Evolutionary conservation across 1,284 basidiomycete genomes (phyloP).

Genomic region (Coniferiporia weirii): DNA sequence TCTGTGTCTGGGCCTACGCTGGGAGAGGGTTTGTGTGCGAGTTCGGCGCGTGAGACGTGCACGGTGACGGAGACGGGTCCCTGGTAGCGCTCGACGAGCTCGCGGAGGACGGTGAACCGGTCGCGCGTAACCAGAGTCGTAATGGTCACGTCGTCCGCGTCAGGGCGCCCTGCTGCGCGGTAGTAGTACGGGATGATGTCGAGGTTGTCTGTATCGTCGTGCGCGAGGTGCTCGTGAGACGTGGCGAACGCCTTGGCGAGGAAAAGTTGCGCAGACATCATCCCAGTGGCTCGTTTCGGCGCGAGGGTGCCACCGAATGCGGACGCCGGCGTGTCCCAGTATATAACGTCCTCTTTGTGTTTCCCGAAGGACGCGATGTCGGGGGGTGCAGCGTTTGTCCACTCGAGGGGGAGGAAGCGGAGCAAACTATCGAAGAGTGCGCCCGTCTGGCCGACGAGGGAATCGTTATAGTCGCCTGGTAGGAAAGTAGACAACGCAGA

Average conservation of each 20-base stretch:
- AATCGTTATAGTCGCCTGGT: slow-evolving; percentile 24
- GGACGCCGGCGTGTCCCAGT: slow-evolving; percentile 4
- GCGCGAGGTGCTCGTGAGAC: slow-evolving; percentile 16
- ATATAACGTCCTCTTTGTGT: slow-evolving; percentile 8
- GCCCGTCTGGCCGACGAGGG: slow-evolving; percentile 24
- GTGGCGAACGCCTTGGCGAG: slow-evolving; percentile 16
- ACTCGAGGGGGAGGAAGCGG: neutral
- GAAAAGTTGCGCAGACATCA: slow-evolving; percentile 14
- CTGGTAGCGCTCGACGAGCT: slow-evolving; percentile 66
- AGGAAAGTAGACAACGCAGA: slow-evolving; percentile 24
- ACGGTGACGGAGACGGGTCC: slow-evolving; percentile 81
- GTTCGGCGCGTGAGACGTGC: slow-evolving; percentile 48
- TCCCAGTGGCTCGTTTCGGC: neutral
- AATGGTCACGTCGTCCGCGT: slow-evolving; percentile 69
- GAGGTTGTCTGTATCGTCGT: slow-evolving; percentile 38
- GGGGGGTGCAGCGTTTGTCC: neutral
- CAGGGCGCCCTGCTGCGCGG: slow-evolving; percentile 46
- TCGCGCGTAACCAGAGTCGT: slow-evolving; percentile 80
- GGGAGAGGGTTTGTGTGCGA: slow-evolving; percentile 25
- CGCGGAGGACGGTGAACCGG: slow-evolving; percentile 65
- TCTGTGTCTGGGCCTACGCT: slow-evolving; percentile 33
- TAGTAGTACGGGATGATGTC: slow-evolving; percentile 79
- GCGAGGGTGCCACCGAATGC: neutral
- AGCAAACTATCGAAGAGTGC: neutral
- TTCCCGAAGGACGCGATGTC: neutral